A percentile compares a stretch with the other conserved stretches of the same genome.
These are phyloP conservation scores for Cryptosporidium meleagridis DNA, from an alignment of 169 alveolate genomes.

Conservation along the genomic window DNA sequence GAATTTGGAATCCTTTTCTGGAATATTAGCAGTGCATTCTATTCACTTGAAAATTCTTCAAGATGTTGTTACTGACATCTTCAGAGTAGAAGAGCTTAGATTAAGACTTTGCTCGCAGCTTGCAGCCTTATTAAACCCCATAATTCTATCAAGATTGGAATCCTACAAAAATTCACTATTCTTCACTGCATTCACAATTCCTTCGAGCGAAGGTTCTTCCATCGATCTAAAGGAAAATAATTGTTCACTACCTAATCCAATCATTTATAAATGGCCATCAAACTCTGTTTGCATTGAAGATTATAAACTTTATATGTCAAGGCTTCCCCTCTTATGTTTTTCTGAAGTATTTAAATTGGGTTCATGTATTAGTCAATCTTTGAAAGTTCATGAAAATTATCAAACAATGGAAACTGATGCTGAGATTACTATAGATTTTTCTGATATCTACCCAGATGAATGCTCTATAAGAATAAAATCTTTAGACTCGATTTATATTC, in stretches of 20 bases:
- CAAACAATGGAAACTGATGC: neutral
- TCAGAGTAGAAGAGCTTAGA: conserved; percentile 55
- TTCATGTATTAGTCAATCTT: conserved; percentile 18
- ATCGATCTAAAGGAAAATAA: neutral
- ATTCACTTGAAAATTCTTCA: conserved; percentile 53
- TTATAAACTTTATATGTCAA: conserved; percentile 30
- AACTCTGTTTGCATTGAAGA: conserved; percentile 42
- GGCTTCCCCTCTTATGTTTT: conserved; percentile 59
- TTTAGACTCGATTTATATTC: neutral
- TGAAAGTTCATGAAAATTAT: neutral
- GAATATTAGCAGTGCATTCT: conserved; percentile 54
- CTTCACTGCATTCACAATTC: conserved; percentile 65
- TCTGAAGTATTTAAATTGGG: conserved; percentile 45
- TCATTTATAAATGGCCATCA: conserved; percentile 61
- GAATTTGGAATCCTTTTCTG: conserved; percentile 53
- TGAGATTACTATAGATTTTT: neutral
- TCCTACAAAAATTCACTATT: conserved; percentile 47
- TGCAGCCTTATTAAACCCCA: conserved; percentile 59
- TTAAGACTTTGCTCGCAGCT: conserved; percentile 68
- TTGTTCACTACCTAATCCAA: conserved; percentile 52
- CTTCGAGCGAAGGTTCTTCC: neutral
- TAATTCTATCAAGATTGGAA: conserved; percentile 43
- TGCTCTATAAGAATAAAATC: conserved; percentile 38
- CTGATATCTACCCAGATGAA: neutral
- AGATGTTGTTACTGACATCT: conserved; percentile 48